Base-by-base conservation (phyloP, 305 asterid genomes). In the Euphrasia arctica region DNA sequence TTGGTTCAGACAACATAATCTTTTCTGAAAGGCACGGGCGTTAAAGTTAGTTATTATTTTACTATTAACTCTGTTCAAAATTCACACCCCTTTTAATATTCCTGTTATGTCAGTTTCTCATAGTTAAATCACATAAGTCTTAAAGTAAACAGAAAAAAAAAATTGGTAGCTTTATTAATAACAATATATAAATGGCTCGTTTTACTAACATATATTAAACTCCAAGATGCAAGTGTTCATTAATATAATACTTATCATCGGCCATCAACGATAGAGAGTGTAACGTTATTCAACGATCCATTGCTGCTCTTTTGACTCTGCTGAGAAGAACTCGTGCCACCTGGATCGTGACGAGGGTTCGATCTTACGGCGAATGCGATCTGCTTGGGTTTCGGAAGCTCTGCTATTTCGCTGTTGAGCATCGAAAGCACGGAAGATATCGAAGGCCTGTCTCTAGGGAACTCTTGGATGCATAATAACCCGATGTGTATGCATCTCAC, bases 401-500 rank as follows among this genome's bases (percentile, higher is more conserved):
- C 67, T 7, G 12, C 29, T 7, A 49, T 63, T 9, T 63, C 58
- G 31, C 67, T 63, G 67, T 31, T 48, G 0, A 63, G 67, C 67
- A 63, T 63, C 9, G 58, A 49, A 11, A 48, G 47, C 57, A 63
- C 67, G 29, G 47, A 48, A 3, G 58, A 63, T 27, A 63, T 15
- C 9, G 67, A 45, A 1, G 67, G 67, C 67, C 67, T n/a, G 15
- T 63, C 67, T 63, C 14, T 63, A 29, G 67, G 58, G 11, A 49
- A 47, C 15, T 63, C 67, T 63, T 63, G 58, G 13, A 49, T 27
- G 5, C 67, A 63, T 14, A 63, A 28, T 29, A 63, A 31, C 47
- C 67, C 58, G 7, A 63, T 63, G 12, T 63, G 58, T 28, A 49
- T 63, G 31, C 67, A 63, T 63, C 58, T 63, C 58, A 48, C 55